A percentile compares a stretch with the other conserved stretches of the same genome.
Evolutionary conservation across 78 protist genomes (phyloP).

Genomic region (Corallochytrium limacisporum): DNA sequence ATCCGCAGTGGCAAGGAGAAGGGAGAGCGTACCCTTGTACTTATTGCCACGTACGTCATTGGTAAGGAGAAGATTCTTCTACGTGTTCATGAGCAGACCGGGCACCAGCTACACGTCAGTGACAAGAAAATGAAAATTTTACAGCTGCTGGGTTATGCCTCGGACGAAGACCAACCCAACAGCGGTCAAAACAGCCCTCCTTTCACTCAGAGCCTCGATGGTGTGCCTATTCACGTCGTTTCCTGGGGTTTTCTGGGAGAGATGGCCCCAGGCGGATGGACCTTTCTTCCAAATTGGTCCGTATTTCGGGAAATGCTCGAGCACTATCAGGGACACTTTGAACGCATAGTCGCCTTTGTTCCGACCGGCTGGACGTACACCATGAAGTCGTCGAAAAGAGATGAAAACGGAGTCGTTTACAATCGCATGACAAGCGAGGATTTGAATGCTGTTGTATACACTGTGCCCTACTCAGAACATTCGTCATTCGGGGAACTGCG

Average conservation of each 20-base stretch:
- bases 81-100: not conserved
- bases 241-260: not conserved
- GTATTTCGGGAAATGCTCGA: not conserved
- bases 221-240: not conserved
- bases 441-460: not conserved
- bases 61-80: slow-evolving; percentile 29
- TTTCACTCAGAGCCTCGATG: not conserved
- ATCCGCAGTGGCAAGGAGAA: no score
- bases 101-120: not conserved
- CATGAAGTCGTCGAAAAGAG: not conserved
- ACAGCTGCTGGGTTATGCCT: no score
- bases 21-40: not conserved
- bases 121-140: no score
- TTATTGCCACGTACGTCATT: slow-evolving; percentile 21
- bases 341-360: not conserved
- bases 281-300: not conserved
- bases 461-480: slow-evolving; percentile 34
- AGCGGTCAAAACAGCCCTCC: no score
- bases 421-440: not conserved
- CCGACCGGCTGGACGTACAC: not conserved
- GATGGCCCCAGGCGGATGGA: not conserved
- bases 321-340: not conserved
- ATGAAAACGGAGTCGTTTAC: not conserved
- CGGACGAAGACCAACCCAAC: no score
- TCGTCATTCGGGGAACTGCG: slow-evolving; percentile 5